These are phyloP conservation scores for Fusarium euwallaceae DNA, from an alignment of 2,329 filamentous ascomycete species.

Conservation along the genomic window DNA sequence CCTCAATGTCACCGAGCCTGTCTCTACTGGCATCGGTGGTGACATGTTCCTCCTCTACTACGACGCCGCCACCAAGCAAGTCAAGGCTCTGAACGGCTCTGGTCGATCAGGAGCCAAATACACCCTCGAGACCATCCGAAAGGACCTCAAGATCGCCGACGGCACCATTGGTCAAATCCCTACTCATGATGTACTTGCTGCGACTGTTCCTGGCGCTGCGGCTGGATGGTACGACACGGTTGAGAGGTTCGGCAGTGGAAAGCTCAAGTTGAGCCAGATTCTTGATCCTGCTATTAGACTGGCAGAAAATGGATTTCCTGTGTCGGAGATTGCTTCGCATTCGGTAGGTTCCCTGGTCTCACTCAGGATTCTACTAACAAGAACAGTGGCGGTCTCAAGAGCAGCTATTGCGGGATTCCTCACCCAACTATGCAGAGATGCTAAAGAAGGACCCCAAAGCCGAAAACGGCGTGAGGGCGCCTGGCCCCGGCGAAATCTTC, in stretches of 20 bases:
- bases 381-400: conserved; percentile 81
- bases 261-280: conserved; percentile 80
- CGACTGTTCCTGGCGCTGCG: conserved; percentile 89
- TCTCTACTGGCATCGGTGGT: conserved; percentile 93
- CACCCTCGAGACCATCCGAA: conserved; percentile 77
- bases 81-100: conserved; percentile 91
- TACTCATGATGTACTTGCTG: conserved; percentile 80
- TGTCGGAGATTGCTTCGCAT: conserved; percentile 81
- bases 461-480: conserved; percentile 78
- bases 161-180: conserved; percentile 74
- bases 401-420: conserved; percentile 74
- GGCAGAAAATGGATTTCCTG: conserved; percentile 89
- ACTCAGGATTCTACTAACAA: neutral
- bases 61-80: conserved; percentile 83
- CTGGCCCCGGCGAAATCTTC: conserved; percentile 87
- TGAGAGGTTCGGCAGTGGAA: conserved; percentile 90
- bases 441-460: conserved; percentile 81
- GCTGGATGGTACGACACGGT: conserved; percentile 95
- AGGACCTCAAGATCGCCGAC: conserved; percentile 74
- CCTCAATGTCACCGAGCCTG: conserved; percentile 93
- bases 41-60: conserved; percentile 98
- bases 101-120: conserved; percentile 81
- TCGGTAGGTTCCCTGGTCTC: conserved; percentile 51
- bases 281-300: conserved; percentile 86
- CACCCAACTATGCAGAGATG: conserved; percentile 89